Base-by-base conservation (phyloP, 371 early-diverging fungal genomes). In the Blyttiomyces sp. region DNA sequence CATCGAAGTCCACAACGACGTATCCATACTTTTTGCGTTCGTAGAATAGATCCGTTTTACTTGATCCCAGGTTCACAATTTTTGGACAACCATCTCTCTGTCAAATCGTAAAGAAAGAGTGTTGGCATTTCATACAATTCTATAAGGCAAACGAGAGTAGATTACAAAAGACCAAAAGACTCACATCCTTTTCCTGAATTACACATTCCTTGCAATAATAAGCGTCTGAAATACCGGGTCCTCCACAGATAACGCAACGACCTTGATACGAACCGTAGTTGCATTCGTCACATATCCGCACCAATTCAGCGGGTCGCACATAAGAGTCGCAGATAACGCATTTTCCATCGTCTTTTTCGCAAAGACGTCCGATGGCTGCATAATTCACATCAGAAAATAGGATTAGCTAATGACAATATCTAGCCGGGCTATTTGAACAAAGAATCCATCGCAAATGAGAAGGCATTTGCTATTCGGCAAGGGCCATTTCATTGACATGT, bases 321-420 rank as follows among this genome's bases (percentile, higher is more conserved):
- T 89, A 90, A 73, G 92, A 91, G 73, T 96, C 98, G 69, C 98
- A 97, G 65, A 97, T 88, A 28, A 95, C 90, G 68, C 98, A 97
- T 71, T 81, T 83, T 59, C 98, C 96, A 72, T 96, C 98, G 74
- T 89, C 87, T 64, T 91, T 93, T 59, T 95, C 94, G 75, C 96
- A 96, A 21, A 95, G 73, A 55, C 93, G 86, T n/a, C 96, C 96
- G 67, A 96, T 90, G 44, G 94, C 93, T 79, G 52, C 7, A 24
- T n/a, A n/a, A n/a, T n/a, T n/a, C n/a, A n/a, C n/a, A n/a, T n/a
- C n/a, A n/a, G n/a, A n/a, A 3, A 5, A 26, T 32, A 26, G 48
- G 23, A n/a, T n/a, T n/a, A n/a, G n/a, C n/a, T n/a, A n/a, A n/a
- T n/a, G n/a, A n/a, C n/a, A n/a, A n/a, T n/a, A n/a, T n/a, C n/a